Evolutionary conservation across 768 basidiomycete species (phyloP).

Genomic region (Tylopilus subfusipes): DNA sequence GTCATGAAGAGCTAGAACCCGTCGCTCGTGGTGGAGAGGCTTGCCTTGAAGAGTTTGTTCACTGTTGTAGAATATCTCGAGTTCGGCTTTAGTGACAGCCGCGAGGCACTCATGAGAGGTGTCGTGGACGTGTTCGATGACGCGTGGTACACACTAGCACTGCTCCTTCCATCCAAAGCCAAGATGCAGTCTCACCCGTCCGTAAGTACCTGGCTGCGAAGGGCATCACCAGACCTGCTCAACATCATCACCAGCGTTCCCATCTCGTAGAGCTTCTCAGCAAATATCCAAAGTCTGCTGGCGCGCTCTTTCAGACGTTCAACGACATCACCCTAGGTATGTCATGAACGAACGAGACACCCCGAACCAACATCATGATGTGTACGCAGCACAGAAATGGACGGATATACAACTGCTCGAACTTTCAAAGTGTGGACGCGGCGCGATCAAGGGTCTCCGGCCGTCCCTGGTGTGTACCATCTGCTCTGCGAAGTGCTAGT

Average conservation of each 20-base stretch:
- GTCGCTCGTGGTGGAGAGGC: background rate
- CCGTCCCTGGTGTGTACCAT: slow-evolving; percentile 43
- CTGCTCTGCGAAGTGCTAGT: background rate
- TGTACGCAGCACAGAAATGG: slow-evolving; percentile 68
- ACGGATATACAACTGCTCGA: slow-evolving; percentile 59
- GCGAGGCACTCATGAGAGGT: slow-evolving; percentile 19
- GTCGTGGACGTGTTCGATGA: background rate
- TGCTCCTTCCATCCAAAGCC: background rate
- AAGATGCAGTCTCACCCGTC: slow-evolving; percentile 26
- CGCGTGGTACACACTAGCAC: background rate
- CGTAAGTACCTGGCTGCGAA: slow-evolving; percentile 9
- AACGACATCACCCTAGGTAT: slow-evolving; percentile 68
- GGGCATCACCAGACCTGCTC: background rate
- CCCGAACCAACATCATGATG: background rate
- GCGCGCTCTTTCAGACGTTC: slow-evolving; percentile 68
- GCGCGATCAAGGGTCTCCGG: slow-evolving; percentile 56
- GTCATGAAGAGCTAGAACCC: slow-evolving; percentile 2
- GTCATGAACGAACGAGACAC: slow-evolving; percentile 2
- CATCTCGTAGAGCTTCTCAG: slow-evolving; percentile 43
- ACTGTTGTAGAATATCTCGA: slow-evolving; percentile 49
- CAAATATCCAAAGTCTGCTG: slow-evolving; percentile 62
- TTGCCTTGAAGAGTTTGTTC: slow-evolving; percentile 46
- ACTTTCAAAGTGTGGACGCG: slow-evolving; percentile 49
- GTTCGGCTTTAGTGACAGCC: slow-evolving; percentile 25
- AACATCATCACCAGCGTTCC: slow-evolving; percentile 36